Conservation (phyloP, 345 rosid species). For the Eucalyptus guilfoylei region DNA sequence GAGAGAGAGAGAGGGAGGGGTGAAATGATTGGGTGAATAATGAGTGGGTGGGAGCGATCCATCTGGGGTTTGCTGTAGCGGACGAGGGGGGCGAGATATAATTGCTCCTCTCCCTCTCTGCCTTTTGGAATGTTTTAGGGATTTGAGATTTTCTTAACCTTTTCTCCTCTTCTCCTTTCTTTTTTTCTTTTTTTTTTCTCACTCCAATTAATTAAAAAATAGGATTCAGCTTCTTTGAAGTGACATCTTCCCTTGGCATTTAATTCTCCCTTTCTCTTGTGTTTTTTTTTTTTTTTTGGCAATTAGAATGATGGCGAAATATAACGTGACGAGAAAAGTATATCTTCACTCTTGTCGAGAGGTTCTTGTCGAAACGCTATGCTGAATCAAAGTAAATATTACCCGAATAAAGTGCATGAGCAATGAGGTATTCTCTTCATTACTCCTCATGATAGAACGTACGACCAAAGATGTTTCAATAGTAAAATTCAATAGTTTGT, state of each 20-base stretch:
- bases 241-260: neutral
- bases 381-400: neutral
- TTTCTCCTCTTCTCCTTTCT: neutral
- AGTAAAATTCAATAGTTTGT: too few relatives aligned
- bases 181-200: neutral
- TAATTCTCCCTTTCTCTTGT: neutral
- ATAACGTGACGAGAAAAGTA: neutral
- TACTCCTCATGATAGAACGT: neutral
- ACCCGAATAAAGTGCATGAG: neutral
- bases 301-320: neutral
- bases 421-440: neutral
- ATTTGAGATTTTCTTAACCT: neutral
- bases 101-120: neutral
- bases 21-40: constrained; percentile 33
- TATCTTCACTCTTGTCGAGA: too few relatives aligned
- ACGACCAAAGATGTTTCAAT: too few relatives aligned
- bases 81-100: constrained; percentile 29
- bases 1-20: neutral
- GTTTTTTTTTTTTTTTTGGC: fast-evolving
- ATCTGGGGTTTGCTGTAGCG: constrained; percentile 26
- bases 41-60: constrained; percentile 41
- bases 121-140: constrained; percentile 29
- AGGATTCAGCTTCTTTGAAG: neutral
- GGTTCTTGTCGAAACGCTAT: neutral
- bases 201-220: neutral